Base-by-base conservation (phyloP, 306 rosid genomes). In the Dryas octopetala region DNA sequence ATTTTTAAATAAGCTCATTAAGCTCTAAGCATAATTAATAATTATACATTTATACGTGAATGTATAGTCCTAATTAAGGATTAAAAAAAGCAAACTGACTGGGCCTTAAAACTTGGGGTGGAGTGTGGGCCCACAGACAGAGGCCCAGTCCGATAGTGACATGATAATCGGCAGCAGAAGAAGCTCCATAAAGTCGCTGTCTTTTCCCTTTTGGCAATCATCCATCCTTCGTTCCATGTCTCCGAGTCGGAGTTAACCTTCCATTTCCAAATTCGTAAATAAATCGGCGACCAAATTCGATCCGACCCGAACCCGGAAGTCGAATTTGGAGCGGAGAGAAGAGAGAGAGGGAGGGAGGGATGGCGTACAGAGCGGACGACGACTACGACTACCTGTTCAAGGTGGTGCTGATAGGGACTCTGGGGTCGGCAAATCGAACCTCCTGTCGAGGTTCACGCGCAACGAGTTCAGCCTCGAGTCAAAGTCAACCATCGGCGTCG, bases 331-430 rank as follows among this genome's bases (percentile, higher is more conserved):
- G 44, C 52, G 45, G 67, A 54, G 53, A 43, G 47, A 17, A 17
- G 14, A 46, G 66, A 38, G 68, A 14, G 67, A 74, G 78, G 14
- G 67, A 32, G 40, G 66, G 66, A 38, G 68, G 28, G 67, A 74
- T 80, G 14, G 67, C 88, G 1, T 84, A 81, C 81, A 79, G 90
- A 82, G 54, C 84, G 12, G 90, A 86, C 4, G 90, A 86, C 57
- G 90, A 86, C 63, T 86, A 86, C 74, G 90, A 86, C 70, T 86
- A 86, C 78, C 88, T 86, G 40, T 86, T 83, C 81, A 86, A 86
- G 78, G 81, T 86, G 51, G 90, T 86, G 16, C 80, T 86, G 32
- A 83, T 86, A 58, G 90, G 90, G 90, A 86, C 69, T 86, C 90
- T 1, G 90, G 90, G 17, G 90, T 86, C 1, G 90, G 90, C 45